Evolutionary conservation across 805 yeast genomes (phyloP).

Genomic region (Cyberlindnera misumaiensis): DNA sequence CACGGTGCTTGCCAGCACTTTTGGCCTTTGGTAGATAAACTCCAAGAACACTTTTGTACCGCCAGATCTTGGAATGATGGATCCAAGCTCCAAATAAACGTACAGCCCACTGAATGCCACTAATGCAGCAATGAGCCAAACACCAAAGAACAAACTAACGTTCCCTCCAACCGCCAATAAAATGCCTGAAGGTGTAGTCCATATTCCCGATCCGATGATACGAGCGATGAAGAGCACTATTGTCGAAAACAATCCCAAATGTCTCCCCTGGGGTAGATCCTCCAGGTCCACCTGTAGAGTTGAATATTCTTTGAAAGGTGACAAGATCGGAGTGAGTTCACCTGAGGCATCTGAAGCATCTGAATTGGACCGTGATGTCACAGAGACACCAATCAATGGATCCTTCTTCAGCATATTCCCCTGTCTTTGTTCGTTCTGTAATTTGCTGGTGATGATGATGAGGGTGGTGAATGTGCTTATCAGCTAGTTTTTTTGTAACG

Average conservation of each 20-base stretch:
- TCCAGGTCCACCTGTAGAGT: conserved; percentile 14
- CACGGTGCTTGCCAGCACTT: conserved; percentile 44
- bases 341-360: conserved; percentile 20
- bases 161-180: conserved; percentile 64
- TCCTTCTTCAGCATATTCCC: no score
- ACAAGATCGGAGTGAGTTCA: conserved; percentile 6
- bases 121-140: conserved; percentile 59
- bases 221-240: conserved; percentile 58
- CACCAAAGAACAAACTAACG: conserved; percentile 46
- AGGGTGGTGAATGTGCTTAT: no score
- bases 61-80: conserved; percentile 66
- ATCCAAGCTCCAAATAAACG: conserved; percentile 63
- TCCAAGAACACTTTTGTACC: conserved; percentile 72
- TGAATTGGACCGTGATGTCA: conserved; percentile 15
- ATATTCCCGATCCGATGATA: conserved; percentile 73
- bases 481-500: no score
- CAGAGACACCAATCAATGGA: conserved; percentile 1
- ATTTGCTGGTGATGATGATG: not conserved
- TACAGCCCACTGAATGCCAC: conserved; percentile 62
- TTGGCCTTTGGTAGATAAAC: conserved; percentile 56
- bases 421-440: no score
- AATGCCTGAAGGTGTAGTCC: conserved; percentile 64
- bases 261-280: conserved; percentile 61
- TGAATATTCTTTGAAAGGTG: conserved; percentile 8
- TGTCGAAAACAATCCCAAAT: conserved; percentile 63